Percentiles rank a stretch among this genome's conserved stretches.
phyloP scores from a whole-genome alignment of 2,329 filamentous ascomycete species.

The Ambrosiella xylebori region DNA sequence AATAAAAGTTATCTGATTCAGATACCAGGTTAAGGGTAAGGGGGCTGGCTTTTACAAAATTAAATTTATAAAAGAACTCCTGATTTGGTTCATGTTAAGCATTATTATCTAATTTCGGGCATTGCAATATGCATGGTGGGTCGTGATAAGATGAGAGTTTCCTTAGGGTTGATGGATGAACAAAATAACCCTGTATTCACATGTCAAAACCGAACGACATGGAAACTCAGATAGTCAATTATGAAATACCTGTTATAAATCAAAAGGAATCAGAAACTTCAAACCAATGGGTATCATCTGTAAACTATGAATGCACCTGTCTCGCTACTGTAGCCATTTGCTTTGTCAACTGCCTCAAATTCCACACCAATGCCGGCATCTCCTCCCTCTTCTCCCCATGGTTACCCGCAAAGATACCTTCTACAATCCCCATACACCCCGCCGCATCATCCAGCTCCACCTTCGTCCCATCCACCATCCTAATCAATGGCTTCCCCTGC shows the following conservation, averaged over 20 bases:
- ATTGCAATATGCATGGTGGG: not conserved
- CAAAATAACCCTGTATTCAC: not conserved
- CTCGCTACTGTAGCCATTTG: slow-evolving; percentile 36
- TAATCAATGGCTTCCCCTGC: slow-evolving; percentile 35
- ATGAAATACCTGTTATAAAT: not conserved
- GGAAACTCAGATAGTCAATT: not conserved
- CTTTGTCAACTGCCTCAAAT: slow-evolving; percentile 45
- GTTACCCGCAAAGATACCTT: slow-evolving; percentile 38
- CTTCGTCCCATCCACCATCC: slow-evolving; percentile 20
- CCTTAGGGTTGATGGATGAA: not conserved
- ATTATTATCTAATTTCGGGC: not conserved
- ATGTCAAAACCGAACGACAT: not conserved
- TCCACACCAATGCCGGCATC: slow-evolving; percentile 47
- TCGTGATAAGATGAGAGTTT: not conserved
- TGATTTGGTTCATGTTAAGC: not conserved
- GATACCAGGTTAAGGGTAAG: too few species aligned
- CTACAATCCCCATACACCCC: slow-evolving; percentile 39
- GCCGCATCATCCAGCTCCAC: slow-evolving; percentile 36
- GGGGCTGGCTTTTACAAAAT: too few species aligned
- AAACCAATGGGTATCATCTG: not conserved
- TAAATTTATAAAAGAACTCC: too few species aligned
- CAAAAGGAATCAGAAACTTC: not conserved
- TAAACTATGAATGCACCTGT: slow-evolving; percentile 5
- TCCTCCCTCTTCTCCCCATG: slow-evolving; percentile 25
- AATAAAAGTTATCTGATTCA: not conserved